Evolutionary conservation across 1,139 yeast species (phyloP), one percentile per base, ranked within the genome.

Genomic region (Taphrina wiesneri): DNA sequence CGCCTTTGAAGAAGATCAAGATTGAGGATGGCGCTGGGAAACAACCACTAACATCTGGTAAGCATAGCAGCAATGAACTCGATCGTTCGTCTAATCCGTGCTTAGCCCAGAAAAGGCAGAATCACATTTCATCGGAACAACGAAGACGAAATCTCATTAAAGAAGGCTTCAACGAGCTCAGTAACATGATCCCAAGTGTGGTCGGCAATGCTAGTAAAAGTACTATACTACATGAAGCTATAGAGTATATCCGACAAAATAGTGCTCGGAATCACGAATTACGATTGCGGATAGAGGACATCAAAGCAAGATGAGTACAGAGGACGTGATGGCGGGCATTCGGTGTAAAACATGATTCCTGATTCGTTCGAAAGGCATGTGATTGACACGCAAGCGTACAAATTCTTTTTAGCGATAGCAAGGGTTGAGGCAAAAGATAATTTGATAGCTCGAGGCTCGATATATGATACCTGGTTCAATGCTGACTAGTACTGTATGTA

Each of bases 101-200:
- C 36, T 52, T 21, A 51, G 47, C 66, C 36, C 90, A 88, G 73
- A 87, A 87, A 73, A 80, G 93, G 66, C 74, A 81, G 65, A 87
- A 87, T 72, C 96, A 90, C 74, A 85, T 88, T 6, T 80, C 84
- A 60, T 85, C 89, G 63, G 96, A 90, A 75, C 90, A 89, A 75
- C 83, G 84, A 72, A 81, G 96, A 67, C 80, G 96, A 56, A 86
- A 85, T 69, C 76, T 83, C 71, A 89, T 92, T 74, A 88, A 88
- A 75, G 72, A 72, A 52, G 75, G 76, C 54, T 78, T 78, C 68
- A 75, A 75, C 21, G 76, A 75, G 59, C 73, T 79, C 73, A 75
- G 79, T 63, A 68, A 72, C 4, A 70, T 79, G 54, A 78, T 79
- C 2, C 81, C 81, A 1, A 65, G 69, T 17, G 71, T 75, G 36